Conservation (phyloP, 805 yeast species). For the Vanderwaltozyma tropicalis region DNA sequence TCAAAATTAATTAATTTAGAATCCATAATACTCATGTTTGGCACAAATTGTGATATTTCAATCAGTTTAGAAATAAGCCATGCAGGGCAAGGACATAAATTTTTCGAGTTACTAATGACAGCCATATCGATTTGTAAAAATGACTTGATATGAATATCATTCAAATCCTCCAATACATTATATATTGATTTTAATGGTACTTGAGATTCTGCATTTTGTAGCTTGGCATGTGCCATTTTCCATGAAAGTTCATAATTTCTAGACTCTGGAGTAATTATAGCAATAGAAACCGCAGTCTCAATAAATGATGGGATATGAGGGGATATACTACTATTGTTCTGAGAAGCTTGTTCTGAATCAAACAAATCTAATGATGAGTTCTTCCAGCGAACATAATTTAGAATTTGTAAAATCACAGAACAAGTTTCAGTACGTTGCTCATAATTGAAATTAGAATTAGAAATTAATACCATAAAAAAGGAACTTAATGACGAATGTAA, state of each 20-base stretch:
- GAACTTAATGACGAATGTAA: constrained; percentile 57
- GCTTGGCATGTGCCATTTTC: constrained; percentile 42
- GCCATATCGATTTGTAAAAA: constrained; percentile 16
- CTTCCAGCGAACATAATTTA: constrained; percentile 55
- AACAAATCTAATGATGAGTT: constrained; percentile 50
- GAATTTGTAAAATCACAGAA: constrained; percentile 53
- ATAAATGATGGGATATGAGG: constrained; percentile 71
- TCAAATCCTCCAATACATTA: constrained; percentile 13
- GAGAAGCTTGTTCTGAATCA: constrained; percentile 21
- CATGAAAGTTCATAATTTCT: constrained; percentile 60
- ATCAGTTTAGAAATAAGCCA: constrained; percentile 78
- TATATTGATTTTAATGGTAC: constrained; percentile 25
- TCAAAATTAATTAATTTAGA: constrained; percentile 71
- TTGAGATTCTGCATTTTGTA: constrained; percentile 7
- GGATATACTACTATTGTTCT: constrained; percentile 18
- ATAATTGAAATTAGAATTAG: constrained; percentile 47
- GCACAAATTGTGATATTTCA: constrained; percentile 66
- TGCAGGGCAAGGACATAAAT: constrained; percentile 76
- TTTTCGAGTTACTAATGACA: constrained; percentile 19
- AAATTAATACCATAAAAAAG: constrained; percentile 53
- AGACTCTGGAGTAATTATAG: constrained; percentile 72
- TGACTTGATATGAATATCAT: constrained; percentile 17
- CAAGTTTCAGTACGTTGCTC: constrained; percentile 58
- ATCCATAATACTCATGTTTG: constrained; percentile 62
- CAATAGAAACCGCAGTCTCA: constrained; percentile 67